Base-by-base conservation (phyloP, 495 filamentous ascomycete species). In the Parathielavia appendiculata region DNA sequence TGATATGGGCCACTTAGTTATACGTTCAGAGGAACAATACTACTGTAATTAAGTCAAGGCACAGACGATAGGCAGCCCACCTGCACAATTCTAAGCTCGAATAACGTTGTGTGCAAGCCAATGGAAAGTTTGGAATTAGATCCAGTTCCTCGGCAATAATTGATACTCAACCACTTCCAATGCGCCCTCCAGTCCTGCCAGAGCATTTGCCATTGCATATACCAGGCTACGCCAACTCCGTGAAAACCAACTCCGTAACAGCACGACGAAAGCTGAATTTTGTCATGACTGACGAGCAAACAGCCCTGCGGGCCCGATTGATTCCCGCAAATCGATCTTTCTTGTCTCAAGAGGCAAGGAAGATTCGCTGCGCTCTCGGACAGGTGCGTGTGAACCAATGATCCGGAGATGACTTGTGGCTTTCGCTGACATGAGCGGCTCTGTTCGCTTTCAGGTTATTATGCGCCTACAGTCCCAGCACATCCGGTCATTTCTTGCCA, bases 381-480 rank as follows among this genome's bases (percentile, higher is more conserved):
- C 44, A 48, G 19, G 54, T 48, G 12, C 30, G 45, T 13, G 5
- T 14, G n/a, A 0, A 38, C 35, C 2, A 30, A 4, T 12, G 3
- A 40, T 13, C 0, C 16, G 0, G 10, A 20, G 11, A 20, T n/a
- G 16, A 30, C 11, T n/a, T 8, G 13, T 20, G 34, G 14, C 4
- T 5, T 17, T 16, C n/a, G 13, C 39, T 51, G 12, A 57, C 23
- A 11, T 13, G 35, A 17, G 16, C 11, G 30, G 20, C 35, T 22
- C 23, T 30, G 26, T 44, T 44, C 4, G 19, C 2, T 19, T 12
- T 16, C 20, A 56, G 54, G 45, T 17, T 19, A 36, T 56, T 32
- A 22, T 56, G 16, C 56, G 56, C 7, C 13, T 51, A n/a, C 45
- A 56, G 23, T 46, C 45, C 8, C 53, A 56, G 16, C 34, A 56